Evolutionary conservation across 2,329 filamentous ascomycete genomes (phyloP).

Genomic region (Colletotrichum salicis): DNA sequence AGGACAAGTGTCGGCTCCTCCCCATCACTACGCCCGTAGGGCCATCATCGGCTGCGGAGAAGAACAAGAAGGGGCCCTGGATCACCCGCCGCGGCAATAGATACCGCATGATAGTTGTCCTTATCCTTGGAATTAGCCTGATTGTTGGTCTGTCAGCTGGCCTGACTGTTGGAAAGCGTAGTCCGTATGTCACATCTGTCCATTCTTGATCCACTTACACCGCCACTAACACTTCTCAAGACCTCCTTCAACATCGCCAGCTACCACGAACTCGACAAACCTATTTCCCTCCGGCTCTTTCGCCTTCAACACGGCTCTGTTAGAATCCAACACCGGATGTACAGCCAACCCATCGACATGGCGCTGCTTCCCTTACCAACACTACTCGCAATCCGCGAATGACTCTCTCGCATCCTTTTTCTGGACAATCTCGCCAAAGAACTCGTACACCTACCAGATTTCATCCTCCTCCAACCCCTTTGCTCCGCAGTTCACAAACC

Average conservation of each 20-base stretch:
- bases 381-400: constrained; percentile 51
- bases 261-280: constrained; percentile 24
- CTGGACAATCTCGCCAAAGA: constrained; percentile 66
- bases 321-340: constrained; percentile 64
- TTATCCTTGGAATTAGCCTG: constrained; percentile 44
- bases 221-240: constrained; percentile 9
- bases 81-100: constrained; percentile 43
- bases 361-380: constrained; percentile 69
- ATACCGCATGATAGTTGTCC: constrained; percentile 45
- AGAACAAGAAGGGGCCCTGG: constrained; percentile 35
- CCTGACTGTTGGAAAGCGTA: constrained; percentile 51
- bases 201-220: constrained; percentile 10
- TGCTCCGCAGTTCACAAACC: constrained; percentile 64
- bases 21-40: constrained; percentile 15
- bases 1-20: constrained; percentile 2
- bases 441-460: constrained; percentile 58
- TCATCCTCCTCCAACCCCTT: constrained; percentile 67
- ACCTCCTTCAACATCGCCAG: constrained; percentile 3
- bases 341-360: constrained; percentile 68
- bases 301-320: constrained; percentile 67
- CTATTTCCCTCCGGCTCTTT: constrained; percentile 72
- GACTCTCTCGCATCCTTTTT: constrained; percentile 67
- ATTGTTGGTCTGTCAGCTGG: constrained; percentile 52
- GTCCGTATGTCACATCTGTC: constrained; percentile 43
- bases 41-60: not conserved